Evolutionary conservation across 208 protist genomes (phyloP), one percentile per base, ranked within the genome.

Genomic region (Balamuthia mandrillaris): DNA sequence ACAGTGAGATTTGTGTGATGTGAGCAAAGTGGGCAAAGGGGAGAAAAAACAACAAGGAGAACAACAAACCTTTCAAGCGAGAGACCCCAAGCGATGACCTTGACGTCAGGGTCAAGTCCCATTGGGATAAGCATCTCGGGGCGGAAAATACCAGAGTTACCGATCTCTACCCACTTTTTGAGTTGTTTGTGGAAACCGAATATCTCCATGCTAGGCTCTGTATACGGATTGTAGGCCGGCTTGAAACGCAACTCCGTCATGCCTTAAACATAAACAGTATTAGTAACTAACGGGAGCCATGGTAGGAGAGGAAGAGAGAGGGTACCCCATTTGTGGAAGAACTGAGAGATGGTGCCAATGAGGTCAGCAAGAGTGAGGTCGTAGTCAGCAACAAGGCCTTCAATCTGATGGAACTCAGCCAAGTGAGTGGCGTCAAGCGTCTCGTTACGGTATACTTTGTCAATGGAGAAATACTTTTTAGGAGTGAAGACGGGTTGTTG

Each of bases 221-320:
- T 99, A 94, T 99, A 99, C 24, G 99, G 99, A 92, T 99, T 99
- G 93, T 98, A 99, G 41, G 98, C 97, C 21, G 98, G 98, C 93
- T 99, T 99, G 94, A 99, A 99, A 85, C 96, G 94, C 29, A 99
- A 87, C 79, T 98, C 86, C 60, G 95, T 91, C 37, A 99, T 95
- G 66, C 93, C 92, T 51, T 86, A 41, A 60, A 24, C 29, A 3
- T 35, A 21, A 24, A 61, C 66, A 1, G 10, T 0, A 83, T 63
- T 41, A 45, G 21, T 37, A 87, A 63, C 21, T 12, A 81, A 47
- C 31, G 31, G 10, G 0, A 10, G 33, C 31, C 39, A 7, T 18
- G 16, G 33, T 52, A 1, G 58, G 10, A 31, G n/a, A 79, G 18
- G 31, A 78, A 54, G 27, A 63, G 4, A 58, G 27, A 21, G 29